Base-by-base conservation (phyloP, 1,139 yeast genomes). In the Geotrichum restrictum region DNA sequence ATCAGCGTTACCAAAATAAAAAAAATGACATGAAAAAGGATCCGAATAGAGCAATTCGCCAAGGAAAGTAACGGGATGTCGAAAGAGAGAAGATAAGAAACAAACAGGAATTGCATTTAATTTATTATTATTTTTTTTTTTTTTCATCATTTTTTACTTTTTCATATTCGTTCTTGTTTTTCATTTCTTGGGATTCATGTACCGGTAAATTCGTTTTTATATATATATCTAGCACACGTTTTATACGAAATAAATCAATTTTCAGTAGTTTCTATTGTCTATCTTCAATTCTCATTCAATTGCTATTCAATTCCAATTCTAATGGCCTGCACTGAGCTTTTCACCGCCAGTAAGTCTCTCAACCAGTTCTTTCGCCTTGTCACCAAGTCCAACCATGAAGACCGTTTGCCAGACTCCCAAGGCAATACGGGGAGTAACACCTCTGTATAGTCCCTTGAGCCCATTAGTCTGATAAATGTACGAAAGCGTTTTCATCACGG, bases 341-440 rank as follows among this genome's bases (percentile, higher is more conserved):
- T 38, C n/a, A 5, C 80, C 80, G 52, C 83, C 84, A 3, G 85
- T 80, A 57, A 81, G 51, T 56, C 71, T 75, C 29, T 77, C 85
- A 47, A 83, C 83, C 53, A 76, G 74, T 52, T 82, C 87, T 67
- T 80, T 82, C 41, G 88, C 88, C 71, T 89, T 87, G 69, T 93
- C 98, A 67, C 98, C 98, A 61, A 93, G 82, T n/a, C 96, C 97
- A 56, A 93, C 98, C 98, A 93, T 93, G 71, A 95, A 93, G 46
- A 93, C 88, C 1, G 98, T 93, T 76, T 93, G 98, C 86, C 29
- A 24, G 29, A 24, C 29, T 60, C 98, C 95, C 62, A 93, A 79
- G 53, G 96, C 97, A 61, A 93, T 81, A 77, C 98, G 85, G 61
- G 98, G 98, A 11, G 98, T 81, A 45, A 91, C 97, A 67, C 98